Conservation (phyloP, 768 basidiomycete species). For the Chalciporus pseudorubinellus region DNA sequence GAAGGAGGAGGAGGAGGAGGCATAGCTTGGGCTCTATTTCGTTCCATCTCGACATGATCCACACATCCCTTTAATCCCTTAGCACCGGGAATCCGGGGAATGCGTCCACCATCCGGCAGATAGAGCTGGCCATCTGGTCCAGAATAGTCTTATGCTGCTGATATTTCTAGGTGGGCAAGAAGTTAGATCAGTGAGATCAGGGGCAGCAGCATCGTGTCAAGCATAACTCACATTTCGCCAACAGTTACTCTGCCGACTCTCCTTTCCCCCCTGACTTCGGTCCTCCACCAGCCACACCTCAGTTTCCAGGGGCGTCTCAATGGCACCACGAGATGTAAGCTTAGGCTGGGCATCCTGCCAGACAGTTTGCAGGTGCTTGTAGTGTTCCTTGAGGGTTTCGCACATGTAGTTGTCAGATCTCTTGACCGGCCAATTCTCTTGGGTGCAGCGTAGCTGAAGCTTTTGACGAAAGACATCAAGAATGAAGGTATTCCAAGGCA, state of each 20-base stretch:
- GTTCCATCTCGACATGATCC: too few relatives aligned
- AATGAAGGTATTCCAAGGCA: slow-evolving; percentile 2
- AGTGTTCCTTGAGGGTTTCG: neutral
- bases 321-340: neutral
- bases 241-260: neutral
- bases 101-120: too few relatives aligned
- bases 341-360: slow-evolving; percentile 3
- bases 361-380: slow-evolving; percentile 1
- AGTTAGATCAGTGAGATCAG: neutral
- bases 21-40: too few relatives aligned
- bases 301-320: slow-evolving; percentile 1
- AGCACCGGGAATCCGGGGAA: too few relatives aligned
- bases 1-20: too few relatives aligned
- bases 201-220: neutral
- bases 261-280: neutral
- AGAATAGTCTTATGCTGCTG: neutral
- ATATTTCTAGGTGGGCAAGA: slow-evolving; percentile 1
- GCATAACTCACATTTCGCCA: slow-evolving; percentile 3
- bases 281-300: neutral
- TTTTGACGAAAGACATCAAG: slow-evolving; percentile 2
- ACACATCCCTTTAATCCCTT: too few relatives aligned
- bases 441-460: neutral
- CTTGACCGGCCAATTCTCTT: slow-evolving; percentile 3
- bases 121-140: too few relatives aligned
- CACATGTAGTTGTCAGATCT: slow-evolving; percentile 2